These are phyloP conservation scores for Panus rudis DNA, from an alignment of 768 basidiomycete species.

Conservation along the genomic window DNA sequence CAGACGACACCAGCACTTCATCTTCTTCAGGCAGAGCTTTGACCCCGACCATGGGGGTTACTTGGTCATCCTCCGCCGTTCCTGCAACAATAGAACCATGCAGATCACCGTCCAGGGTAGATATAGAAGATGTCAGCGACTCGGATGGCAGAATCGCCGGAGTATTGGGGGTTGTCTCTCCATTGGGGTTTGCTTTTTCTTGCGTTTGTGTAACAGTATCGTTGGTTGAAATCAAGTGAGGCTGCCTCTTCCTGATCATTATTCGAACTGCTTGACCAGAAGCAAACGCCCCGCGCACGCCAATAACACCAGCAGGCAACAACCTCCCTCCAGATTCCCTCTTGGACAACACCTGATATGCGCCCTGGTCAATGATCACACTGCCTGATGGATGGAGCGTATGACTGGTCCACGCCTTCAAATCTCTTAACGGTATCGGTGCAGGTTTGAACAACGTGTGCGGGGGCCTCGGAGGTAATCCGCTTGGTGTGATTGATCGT, in stretches of 20 bases:
- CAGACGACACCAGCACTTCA: conserved; percentile 7
- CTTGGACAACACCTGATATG: conserved; percentile 76
- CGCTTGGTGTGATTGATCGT: conserved; percentile 3
- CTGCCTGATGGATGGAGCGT: conserved; percentile 85
- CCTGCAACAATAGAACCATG: neutral
- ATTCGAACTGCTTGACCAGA: conserved; percentile 92
- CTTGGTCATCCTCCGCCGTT: conserved; percentile 14
- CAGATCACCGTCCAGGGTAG: conserved; percentile 29
- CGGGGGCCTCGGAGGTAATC: conserved; percentile 45
- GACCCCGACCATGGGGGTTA: conserved; percentile 15
- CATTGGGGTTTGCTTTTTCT: conserved; percentile 25
- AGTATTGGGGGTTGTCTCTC: conserved; percentile 48
- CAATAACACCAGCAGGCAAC: conserved; percentile 86
- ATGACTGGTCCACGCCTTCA: conserved; percentile 97
- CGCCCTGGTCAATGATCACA: conserved; percentile 84
- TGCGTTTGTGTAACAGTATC: conserved; percentile 15
- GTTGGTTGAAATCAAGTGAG: conserved; percentile 6
- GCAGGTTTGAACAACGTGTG: conserved; percentile 88
- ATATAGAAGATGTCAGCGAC: conserved; percentile 38
- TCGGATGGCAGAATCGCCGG: conserved; percentile 39
- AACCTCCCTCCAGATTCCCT: conserved; percentile 86
- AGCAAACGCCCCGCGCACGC: conserved; percentile 84
- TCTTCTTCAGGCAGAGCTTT: conserved; percentile 22
- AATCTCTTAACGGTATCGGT: conserved; percentile 63
- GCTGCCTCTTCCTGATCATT: conserved; percentile 39